Percentiles rank a stretch among this genome's conserved stretches.
Evolutionary conservation across 495 filamentous ascomycete species (phyloP).

Genomic region (Podospora fimiseda): DNA sequence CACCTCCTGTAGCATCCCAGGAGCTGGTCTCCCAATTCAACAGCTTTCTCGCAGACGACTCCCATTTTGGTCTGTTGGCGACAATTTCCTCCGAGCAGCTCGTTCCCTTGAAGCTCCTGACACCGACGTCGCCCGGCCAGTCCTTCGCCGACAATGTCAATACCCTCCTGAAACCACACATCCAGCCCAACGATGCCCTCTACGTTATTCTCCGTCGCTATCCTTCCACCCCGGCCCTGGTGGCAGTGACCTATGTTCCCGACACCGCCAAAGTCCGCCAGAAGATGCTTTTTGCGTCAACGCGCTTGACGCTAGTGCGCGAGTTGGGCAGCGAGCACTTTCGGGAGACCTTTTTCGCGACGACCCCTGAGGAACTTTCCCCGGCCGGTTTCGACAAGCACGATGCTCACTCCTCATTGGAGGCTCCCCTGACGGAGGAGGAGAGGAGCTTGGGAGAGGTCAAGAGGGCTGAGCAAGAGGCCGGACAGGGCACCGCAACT

Average conservation of each 20-base stretch:
- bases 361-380: constrained; percentile 64
- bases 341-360: constrained; percentile 67
- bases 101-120: constrained; percentile 54
- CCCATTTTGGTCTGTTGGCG: constrained; percentile 71
- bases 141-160: constrained; percentile 60
- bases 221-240: constrained; percentile 46
- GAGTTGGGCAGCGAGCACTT: constrained; percentile 91
- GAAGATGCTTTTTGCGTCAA: constrained; percentile 93
- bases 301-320: constrained; percentile 72
- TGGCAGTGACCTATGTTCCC: constrained; percentile 86
- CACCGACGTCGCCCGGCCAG: constrained; percentile 42
- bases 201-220: constrained; percentile 80
- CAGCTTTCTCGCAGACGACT: constrained; percentile 55
- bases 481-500: constrained; percentile 60
- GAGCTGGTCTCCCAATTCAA: constrained; percentile 83
- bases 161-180: constrained; percentile 48
- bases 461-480: constrained; percentile 72
- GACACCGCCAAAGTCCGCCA: constrained; percentile 83
- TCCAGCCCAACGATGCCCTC: constrained; percentile 67
- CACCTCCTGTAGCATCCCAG: constrained; percentile 56
- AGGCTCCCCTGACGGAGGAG: constrained; percentile 80
- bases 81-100: constrained; percentile 74
- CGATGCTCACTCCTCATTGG: constrained; percentile 59
- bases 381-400: constrained; percentile 70
- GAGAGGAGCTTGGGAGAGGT: constrained; percentile 74